Percentiles rank a stretch among this genome's conserved stretches.
phyloP scores from a whole-genome alignment of 192 early-diverging fungal species.

The Spizellomyces sp. region DNA sequence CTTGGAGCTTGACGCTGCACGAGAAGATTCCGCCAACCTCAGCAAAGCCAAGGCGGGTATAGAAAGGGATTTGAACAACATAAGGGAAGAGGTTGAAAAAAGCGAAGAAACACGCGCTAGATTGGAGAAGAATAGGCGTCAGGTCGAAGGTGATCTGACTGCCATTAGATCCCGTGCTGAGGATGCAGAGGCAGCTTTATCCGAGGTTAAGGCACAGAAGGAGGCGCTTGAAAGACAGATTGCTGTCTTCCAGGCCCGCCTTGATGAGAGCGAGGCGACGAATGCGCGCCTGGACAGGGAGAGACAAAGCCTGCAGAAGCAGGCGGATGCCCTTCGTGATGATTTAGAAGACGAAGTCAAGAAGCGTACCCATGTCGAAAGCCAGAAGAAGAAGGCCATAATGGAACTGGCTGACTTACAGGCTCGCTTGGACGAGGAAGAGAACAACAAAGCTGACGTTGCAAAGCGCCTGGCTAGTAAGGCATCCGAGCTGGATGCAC shows the following conservation, averaged over 20 bases:
- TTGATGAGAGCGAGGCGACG: slow-evolving; percentile 61
- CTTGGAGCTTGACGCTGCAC: slow-evolving; percentile 50
- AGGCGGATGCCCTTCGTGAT: slow-evolving; percentile 47
- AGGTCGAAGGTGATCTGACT: slow-evolving; percentile 46
- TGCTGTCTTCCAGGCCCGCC: slow-evolving; percentile 42
- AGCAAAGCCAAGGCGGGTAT: slow-evolving; percentile 34
- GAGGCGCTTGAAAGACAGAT: slow-evolving; percentile 75
- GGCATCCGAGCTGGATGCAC: slow-evolving; percentile 62
- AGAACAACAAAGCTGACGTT: slow-evolving; percentile 48
- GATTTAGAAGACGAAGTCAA: slow-evolving; percentile 56
- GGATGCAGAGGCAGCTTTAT: slow-evolving; percentile 64
- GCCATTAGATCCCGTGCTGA: slow-evolving; percentile 27
- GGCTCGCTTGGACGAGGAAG: slow-evolving; percentile 68
- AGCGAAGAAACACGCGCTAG: slow-evolving; percentile 42
- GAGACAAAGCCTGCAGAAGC: slow-evolving; percentile 48
- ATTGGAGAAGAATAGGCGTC: slow-evolving; percentile 45
- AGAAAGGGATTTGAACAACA: slow-evolving; percentile 46
- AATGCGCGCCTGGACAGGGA: slow-evolving; percentile 55
- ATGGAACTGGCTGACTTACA: slow-evolving; percentile 63
- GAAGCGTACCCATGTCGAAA: slow-evolving; percentile 36
- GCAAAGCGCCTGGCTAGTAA: slow-evolving; percentile 58
- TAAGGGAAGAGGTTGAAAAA: slow-evolving; percentile 45
- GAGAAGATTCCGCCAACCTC: slow-evolving; percentile 43
- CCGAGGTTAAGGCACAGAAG: slow-evolving; percentile 61
- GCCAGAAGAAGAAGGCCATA: slow-evolving; percentile 49